Evolutionary conservation across 371 early-diverging fungal species (phyloP), one percentile per base, ranked within the genome.

Genomic region (Rhizomucor pusillus): DNA sequence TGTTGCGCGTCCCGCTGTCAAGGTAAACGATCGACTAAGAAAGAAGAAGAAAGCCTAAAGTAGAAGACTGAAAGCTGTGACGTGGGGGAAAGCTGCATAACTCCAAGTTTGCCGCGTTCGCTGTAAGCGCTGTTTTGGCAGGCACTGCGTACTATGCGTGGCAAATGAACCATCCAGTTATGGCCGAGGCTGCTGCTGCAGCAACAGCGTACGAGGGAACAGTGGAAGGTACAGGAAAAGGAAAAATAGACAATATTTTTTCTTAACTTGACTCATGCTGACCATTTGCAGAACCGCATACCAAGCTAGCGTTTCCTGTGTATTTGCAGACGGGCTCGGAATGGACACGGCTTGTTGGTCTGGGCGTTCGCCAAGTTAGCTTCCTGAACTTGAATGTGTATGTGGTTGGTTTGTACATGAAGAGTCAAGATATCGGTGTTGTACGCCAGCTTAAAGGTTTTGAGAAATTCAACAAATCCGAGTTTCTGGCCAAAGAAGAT

Each of bases 331-430:
- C 68, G 4, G 53, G 50, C 41, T 66, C 56, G 0, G 71, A 67
- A 52, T 69, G 70, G 65, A 72, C 68, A 43, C 68, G 72, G 3
- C 57, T 88, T 5, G 57, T 89, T 36, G 89, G 89, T 5, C 67
- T 85, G 6, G 90, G 90, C 39, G 79, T 80, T 3, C 80, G 90
- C 43, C 80, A 79, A 63, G 87, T 88, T 18, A 84, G 83, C 10
- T 86, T 89, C 46, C 63, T 89, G 16, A 79, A 81, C 33, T 59
- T 89, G 49, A 79, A 80, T 57, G 90, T 88, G 6, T 89, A 87
- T 45, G 79, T 82, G 0, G 57, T 86, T 9, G 87, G 84, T 5
- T 52, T 88, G 47, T 89, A 89, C 58, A 73, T 76, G 67, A 57
- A 64, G 10, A 71, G 52, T 24, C 65, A 77, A 12, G 81, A 81